Conservation (phyloP, 2,329 filamentous ascomycete species). For the Colletotrichum tamarilloi region DNA sequence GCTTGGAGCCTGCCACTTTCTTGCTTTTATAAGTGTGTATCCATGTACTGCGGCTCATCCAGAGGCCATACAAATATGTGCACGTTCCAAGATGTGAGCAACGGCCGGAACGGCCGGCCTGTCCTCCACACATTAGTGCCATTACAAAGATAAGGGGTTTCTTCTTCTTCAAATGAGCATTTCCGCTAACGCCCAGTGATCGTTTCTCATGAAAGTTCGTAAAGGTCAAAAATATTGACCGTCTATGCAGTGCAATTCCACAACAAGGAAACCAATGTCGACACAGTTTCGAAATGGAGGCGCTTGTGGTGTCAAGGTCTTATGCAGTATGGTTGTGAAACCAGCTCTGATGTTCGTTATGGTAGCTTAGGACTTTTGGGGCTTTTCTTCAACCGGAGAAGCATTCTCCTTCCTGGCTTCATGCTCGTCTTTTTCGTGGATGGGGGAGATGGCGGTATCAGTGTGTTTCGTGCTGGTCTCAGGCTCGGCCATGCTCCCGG, state of each 20-base stretch:
- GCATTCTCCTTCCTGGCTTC: conserved; percentile 5
- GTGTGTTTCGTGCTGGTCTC: conserved; percentile 11
- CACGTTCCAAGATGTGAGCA: neutral
- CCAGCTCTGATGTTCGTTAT: neutral
- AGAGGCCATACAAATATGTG: conserved; percentile 3
- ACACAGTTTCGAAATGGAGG: neutral
- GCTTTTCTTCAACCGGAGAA: conserved; percentile 19
- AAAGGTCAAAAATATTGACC: conserved; percentile 10
- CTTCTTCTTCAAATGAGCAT: neutral
- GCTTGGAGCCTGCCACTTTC: neutral
- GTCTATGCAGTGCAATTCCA: conserved; percentile 26
- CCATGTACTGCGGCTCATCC: neutral
- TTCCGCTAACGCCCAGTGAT: conserved; percentile 33
- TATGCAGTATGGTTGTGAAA: neutral
- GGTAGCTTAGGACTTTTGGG: conserved; percentile 7
- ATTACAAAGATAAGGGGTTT: neutral
- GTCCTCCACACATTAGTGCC: neutral
- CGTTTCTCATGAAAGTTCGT: conserved; percentile 34
- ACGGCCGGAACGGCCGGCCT: neutral
- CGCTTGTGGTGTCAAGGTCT: neutral
- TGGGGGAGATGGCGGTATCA: conserved; percentile 21
- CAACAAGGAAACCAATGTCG: neutral
- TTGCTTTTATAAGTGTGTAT: conserved; percentile 7
- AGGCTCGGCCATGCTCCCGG: neutral
- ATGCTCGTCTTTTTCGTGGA: conserved; percentile 28